Evolutionary conservation across 176 grass and related monocot genomes (phyloP).

Genomic region (Bromus sterilis): DNA sequence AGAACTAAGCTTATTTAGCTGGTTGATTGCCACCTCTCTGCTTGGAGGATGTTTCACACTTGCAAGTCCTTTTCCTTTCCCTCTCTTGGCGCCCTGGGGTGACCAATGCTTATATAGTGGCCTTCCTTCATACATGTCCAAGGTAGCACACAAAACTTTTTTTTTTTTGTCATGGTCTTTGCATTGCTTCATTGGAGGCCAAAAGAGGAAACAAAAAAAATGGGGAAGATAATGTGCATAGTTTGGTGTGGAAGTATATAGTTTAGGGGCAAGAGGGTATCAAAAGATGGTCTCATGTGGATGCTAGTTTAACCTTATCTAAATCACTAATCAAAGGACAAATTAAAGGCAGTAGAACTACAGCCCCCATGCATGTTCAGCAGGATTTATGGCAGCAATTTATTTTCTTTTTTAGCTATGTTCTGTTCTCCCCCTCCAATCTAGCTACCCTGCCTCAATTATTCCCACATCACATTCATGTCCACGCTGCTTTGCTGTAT

Average conservation of each 20-base stretch:
- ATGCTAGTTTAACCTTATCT: constrained; percentile 38
- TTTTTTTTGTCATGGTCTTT: background rate
- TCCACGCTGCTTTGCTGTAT: constrained; percentile 37
- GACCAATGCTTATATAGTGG: constrained; percentile 46
- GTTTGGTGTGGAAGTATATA: constrained; percentile 20
- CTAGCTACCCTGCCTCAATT: constrained; percentile 19
- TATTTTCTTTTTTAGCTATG: background rate
- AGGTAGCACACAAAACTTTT: background rate
- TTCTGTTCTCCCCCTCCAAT: background rate
- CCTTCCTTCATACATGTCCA: constrained; percentile 15
- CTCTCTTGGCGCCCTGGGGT: constrained; percentile 5
- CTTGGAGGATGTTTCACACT: background rate
- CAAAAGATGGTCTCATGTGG: constrained; percentile 40
- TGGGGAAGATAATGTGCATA: background rate
- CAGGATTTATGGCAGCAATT: constrained; percentile 5
- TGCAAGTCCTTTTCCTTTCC: background rate
- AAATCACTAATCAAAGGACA: constrained; percentile 36
- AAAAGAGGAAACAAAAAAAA: constrained; percentile 17
- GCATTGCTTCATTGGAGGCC: constrained; percentile 27
- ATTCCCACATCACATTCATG: constrained; percentile 29
- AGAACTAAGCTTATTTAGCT: background rate
- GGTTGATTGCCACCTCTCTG: background rate
- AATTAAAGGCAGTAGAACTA: constrained; percentile 24
- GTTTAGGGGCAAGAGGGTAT: constrained; percentile 26
- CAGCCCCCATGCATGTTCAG: constrained; percentile 28